A percentile compares a stretch with the other conserved stretches of the same genome.
Conservation (phyloP, 2,329 filamentous ascomycete genomes). For the Pseudogymnoascus sp. region DNA sequence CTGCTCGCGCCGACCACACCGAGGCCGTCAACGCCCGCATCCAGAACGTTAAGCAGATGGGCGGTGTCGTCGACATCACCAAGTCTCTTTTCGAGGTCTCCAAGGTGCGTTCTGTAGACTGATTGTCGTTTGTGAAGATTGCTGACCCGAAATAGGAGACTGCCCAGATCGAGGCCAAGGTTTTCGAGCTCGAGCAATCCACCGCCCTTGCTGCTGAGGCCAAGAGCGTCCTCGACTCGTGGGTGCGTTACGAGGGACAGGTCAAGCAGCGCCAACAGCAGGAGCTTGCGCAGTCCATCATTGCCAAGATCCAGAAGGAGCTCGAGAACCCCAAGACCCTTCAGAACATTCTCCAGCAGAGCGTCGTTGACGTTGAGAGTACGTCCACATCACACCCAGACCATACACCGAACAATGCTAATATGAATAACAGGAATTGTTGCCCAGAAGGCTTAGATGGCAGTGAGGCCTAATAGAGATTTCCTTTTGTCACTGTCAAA, state of each 20-base stretch:
- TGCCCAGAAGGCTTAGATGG: constrained; percentile 11
- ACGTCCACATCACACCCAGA: constrained; percentile 32
- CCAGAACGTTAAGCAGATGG: constrained; percentile 88
- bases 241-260: constrained; percentile 97
- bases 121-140: not conserved
- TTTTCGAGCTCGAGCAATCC: constrained; percentile 94
- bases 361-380: constrained; percentile 94
- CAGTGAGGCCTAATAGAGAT: not conserved
- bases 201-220: constrained; percentile 88
- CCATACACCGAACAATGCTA: not conserved
- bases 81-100: constrained; percentile 96
- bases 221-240: constrained; percentile 92
- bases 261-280: constrained; percentile 98
- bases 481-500: constrained; percentile 14
- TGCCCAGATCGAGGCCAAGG: constrained; percentile 89
- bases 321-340: constrained; percentile 95
- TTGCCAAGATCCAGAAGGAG: constrained; percentile 98
- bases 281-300: constrained; percentile 87
- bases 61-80: constrained; percentile 90
- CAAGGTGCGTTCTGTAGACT: constrained; percentile 59
- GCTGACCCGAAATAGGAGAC: constrained; percentile 56
- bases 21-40: constrained; percentile 92
- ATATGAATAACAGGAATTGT: constrained; percentile 12
- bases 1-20: constrained; percentile 89
- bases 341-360: constrained; percentile 97